Evolutionary conservation across 331 rosid genomes (phyloP).

Genomic region (Quercus tomentella): DNA sequence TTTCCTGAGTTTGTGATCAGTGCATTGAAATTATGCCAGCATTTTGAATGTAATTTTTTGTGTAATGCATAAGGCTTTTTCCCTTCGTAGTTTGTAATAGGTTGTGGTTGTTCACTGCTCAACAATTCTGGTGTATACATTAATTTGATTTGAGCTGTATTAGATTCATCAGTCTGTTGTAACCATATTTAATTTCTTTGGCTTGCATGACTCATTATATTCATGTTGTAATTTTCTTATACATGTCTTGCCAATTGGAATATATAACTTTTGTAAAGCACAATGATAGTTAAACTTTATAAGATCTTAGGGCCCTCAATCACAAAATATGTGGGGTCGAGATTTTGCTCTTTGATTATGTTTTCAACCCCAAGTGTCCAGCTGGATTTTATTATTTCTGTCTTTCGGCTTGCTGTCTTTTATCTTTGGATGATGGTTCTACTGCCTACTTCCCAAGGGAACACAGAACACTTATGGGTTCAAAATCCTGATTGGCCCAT

Average conservation of each 20-base stretch:
- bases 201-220: neutral
- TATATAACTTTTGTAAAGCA: neutral
- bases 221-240: neutral
- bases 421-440: neutral
- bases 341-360: too few relatives aligned
- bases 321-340: neutral
- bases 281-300: neutral
- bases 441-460: neutral
- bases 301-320: neutral
- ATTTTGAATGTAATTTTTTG: slow-evolving; percentile 10
- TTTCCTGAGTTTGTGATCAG: neutral
- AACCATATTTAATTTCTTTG: neutral
- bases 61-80: neutral
- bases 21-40: neutral
- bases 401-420: neutral
- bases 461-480: neutral
- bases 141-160: neutral
- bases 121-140: neutral
- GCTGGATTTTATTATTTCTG: neutral
- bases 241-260: neutral
- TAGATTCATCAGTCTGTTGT: neutral
- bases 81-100: neutral
- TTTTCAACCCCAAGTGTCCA: neutral
- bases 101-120: neutral
- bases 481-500: neutral